These are phyloP conservation scores for Phytophthora crassamura DNA, from an alignment of 352 stramenopile species.

Conservation along the genomic window DNA sequence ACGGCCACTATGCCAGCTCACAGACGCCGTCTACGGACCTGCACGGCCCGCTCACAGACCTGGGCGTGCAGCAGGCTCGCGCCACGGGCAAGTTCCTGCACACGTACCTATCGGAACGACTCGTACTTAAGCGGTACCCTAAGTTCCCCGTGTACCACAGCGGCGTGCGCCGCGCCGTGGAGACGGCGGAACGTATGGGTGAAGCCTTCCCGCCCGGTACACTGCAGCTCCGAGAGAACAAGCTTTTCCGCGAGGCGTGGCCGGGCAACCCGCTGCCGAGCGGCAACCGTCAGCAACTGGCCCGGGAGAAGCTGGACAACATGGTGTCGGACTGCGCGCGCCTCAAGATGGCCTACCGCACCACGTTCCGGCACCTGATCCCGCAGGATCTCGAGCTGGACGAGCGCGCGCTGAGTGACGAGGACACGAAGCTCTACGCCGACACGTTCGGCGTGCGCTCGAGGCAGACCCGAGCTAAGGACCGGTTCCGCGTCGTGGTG, in stretches of 20 bases:
- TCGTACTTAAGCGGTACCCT: conserved; percentile 65
- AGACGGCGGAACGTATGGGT: conserved; percentile 60
- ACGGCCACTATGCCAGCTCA: conserved; percentile 68
- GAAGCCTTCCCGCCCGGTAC: conserved; percentile 44
- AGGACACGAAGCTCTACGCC: conserved; percentile 61
- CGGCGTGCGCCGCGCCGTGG: conserved; percentile 51
- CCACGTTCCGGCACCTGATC: conserved; percentile 73
- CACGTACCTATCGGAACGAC: conserved; percentile 51
- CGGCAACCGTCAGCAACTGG: conserved; percentile 66
- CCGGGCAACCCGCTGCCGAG: conserved; percentile 69
- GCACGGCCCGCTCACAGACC: conserved; percentile 58
- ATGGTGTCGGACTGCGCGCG: conserved; percentile 76
- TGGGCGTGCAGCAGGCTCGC: conserved; percentile 57
- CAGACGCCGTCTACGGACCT: conserved; percentile 58
- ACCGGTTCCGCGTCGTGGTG: conserved; percentile 62
- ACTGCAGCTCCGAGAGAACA: conserved; percentile 64
- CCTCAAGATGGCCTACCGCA: conserved; percentile 69
- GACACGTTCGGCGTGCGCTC: conserved; percentile 47
- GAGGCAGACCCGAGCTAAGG: conserved; percentile 51
- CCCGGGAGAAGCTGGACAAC: conserved; percentile 75
- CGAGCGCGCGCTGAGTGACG: conserved; percentile 52
- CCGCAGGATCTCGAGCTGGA: conserved; percentile 61
- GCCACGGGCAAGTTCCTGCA: conserved; percentile 58
- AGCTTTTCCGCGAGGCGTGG: conserved; percentile 75
- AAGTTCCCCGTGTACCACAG: conserved; percentile 70